Evolutionary conservation across 106 monocot species (phyloP).

Genomic region (Acorus calamus): DNA sequence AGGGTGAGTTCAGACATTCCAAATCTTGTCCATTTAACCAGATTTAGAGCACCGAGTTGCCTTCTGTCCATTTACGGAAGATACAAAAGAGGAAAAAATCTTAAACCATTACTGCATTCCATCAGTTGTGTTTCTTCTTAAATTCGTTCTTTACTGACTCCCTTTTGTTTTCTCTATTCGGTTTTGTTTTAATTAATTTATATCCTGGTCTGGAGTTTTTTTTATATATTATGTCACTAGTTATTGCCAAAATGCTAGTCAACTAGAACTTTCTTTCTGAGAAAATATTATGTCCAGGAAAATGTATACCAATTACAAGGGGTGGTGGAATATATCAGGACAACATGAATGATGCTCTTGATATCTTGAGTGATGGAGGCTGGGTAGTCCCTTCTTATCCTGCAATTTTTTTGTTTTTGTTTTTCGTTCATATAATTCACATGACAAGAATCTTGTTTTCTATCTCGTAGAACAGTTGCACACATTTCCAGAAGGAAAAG

Average conservation of each 20-base stretch:
- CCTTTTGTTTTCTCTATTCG: no score
- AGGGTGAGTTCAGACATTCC: no score
- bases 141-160: no score
- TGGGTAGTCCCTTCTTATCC: constrained; percentile 49
- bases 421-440: not conserved
- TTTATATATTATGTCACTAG: not conserved
- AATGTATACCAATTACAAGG: constrained; percentile 91
- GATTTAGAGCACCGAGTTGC: no score
- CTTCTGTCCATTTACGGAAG: no score
- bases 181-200: not conserved
- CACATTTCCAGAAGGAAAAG: constrained; percentile 96
- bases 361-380: constrained; percentile 65
- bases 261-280: constrained; percentile 11
- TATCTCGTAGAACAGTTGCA: constrained; percentile 49
- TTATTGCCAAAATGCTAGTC: not conserved
- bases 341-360: constrained; percentile 81
- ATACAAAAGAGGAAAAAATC: no score
- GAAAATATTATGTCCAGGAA: constrained; percentile 43
- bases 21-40: no score
- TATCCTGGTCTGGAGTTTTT: constrained; percentile 2
- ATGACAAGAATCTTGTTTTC: constrained; percentile 2
- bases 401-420: not conserved
- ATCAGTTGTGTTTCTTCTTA: no score
- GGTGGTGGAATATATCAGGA: constrained; percentile 96
- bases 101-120: no score